phyloP scores from a whole-genome alignment of 108 stramenopile species.

The Pseudonitzschia delicatissima region DNA sequence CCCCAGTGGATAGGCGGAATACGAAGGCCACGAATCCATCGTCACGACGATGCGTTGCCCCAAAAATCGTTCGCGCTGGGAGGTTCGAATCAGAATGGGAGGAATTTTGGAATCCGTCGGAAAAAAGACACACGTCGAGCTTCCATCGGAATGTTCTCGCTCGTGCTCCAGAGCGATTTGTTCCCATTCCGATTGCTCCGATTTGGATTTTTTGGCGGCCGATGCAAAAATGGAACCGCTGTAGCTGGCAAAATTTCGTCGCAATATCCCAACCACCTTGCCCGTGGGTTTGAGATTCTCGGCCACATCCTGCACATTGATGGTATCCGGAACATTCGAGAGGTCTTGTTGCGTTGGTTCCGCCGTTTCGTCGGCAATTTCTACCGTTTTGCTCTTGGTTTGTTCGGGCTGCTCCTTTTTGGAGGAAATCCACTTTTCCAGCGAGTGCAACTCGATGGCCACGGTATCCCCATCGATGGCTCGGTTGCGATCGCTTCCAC shows the following conservation, averaged over 20 bases:
- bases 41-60: conserved; percentile 82
- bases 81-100: conserved; percentile 76
- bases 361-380: conserved; percentile 70
- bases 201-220: background rate
- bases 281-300: conserved; percentile 64
- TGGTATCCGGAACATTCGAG: conserved; percentile 56
- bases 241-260: conserved; percentile 72
- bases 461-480: conserved; percentile 97
- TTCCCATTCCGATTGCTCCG: conserved; percentile 52
- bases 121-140: conserved; percentile 83
- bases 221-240: conserved; percentile 71
- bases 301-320: conserved; percentile 41
- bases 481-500: conserved; percentile 77
- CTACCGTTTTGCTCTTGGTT: conserved; percentile 27
- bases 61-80: conserved; percentile 68
- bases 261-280: conserved; percentile 85
- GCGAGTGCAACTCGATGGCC: conserved; percentile 71
- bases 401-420: conserved; percentile 12
- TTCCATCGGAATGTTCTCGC: conserved; percentile 77
- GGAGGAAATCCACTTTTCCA: conserved; percentile 56
- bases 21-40: conserved; percentile 91
- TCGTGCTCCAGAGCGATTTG: conserved; percentile 73
- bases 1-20: conserved; percentile 86
- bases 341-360: conserved; percentile 62
- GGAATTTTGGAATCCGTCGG: conserved; percentile 88